Evolutionary conservation across 1,284 basidiomycete species (phyloP), one percentile per base, ranked within the genome.

Genomic region (Ganoderma sinense): DNA sequence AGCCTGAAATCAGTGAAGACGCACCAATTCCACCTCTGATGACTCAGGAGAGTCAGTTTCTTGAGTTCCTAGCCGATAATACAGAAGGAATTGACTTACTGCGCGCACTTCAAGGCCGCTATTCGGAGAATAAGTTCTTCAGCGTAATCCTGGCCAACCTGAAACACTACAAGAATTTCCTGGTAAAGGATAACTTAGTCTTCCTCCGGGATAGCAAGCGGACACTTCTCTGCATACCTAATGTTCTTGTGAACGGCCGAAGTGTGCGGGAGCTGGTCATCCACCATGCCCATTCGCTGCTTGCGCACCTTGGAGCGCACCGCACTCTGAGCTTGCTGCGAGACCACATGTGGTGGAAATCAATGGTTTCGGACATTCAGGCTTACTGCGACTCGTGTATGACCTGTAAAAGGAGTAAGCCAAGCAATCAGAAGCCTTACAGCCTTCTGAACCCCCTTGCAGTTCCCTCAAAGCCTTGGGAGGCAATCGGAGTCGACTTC

Each of bases 401-500:
- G 26, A 75, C 71, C 16, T 80, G 79, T 64, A 63, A 63, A 14
- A 67, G 69, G 1, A 68, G 70, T 1, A n/a, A n/a, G n/a, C n/a
- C n/a, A n/a, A n/a, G n/a, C n/a, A n/a, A n/a, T n/a, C n/a, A n/a
- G n/a, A n/a, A 80, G 20, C 75, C 77, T 7, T 73, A 74, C 40
- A 78, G 79, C 8, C 51, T 76, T 10, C 64, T 80, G 36, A 68
- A 75, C 16, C 43, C 74, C 1, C 64, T 80, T 1, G 45, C 65
- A 64, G 31, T 1, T 56, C 66, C 8, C 43, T 43, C 43, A 18
- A 43, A 20, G 18, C 77, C 79, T 20, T 80, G 78, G 78, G 69
- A 78, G 33, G 36, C 71, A 0, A 79, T 82, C 0, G 78, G 77
- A 0, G 77, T 83, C 20, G 81, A 83, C 64, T 83, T 82, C 45